These are phyloP conservation scores for Neurospora tetrasperma DNA, from an alignment of 495 filamentous ascomycete genomes.

Conservation along the genomic window DNA sequence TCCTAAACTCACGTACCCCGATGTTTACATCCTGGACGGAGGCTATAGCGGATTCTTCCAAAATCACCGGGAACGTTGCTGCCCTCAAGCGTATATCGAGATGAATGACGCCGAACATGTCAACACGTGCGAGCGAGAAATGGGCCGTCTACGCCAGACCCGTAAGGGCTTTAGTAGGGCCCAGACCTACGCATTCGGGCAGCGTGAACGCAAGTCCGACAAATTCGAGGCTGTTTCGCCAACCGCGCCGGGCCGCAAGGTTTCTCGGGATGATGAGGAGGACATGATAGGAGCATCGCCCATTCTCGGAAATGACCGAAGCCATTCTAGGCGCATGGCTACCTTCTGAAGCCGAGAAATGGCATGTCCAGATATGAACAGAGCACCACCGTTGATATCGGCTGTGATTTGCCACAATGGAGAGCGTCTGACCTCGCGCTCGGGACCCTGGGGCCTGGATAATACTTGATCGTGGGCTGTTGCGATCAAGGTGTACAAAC, in stretches of 20 bases:
- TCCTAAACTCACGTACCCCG: slow-evolving; percentile 81
- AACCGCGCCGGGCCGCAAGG: slow-evolving; percentile 50
- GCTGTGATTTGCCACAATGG: background rate
- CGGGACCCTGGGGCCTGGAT: background rate
- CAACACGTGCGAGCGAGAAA: slow-evolving; percentile 82
- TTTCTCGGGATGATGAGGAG: slow-evolving; percentile 27
- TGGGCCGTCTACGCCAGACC: slow-evolving; percentile 71
- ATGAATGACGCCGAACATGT: slow-evolving; percentile 88
- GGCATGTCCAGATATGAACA: background rate
- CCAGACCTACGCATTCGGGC: slow-evolving; percentile 86
- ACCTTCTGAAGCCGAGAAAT: slow-evolving; percentile 44
- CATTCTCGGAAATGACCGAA: slow-evolving; percentile 40
- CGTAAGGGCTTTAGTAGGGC: slow-evolving; percentile 76
- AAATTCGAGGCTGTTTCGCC: slow-evolving; percentile 47
- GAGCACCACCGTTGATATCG: background rate
- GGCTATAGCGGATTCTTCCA: slow-evolving; percentile 91
- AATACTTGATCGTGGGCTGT: background rate
- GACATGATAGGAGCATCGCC: slow-evolving; percentile 46
- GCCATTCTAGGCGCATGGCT: slow-evolving; percentile 57
- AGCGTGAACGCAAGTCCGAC: slow-evolving; percentile 37
- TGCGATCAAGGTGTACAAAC: background rate
- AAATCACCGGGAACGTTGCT: slow-evolving; percentile 67
- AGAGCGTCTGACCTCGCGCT: background rate
- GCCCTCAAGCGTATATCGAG: slow-evolving; percentile 88
- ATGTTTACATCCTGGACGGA: slow-evolving; percentile 93